Base-by-base conservation (phyloP, 306 rosid species). In the Cajanus cajan region DNA sequence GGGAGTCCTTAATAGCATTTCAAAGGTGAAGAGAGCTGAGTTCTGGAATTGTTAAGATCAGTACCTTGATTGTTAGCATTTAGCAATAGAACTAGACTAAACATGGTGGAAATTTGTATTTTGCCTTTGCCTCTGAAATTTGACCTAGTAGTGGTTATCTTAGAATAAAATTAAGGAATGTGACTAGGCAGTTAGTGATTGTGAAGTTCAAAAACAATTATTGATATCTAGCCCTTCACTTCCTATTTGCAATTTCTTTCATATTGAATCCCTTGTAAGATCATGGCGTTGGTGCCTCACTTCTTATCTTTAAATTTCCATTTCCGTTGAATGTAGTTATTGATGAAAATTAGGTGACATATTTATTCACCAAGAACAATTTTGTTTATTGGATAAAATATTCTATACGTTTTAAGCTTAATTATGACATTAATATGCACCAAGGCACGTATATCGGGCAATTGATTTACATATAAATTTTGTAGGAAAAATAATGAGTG, bases 11-110 rank as follows among this genome's bases (percentile, higher is more conserved):
- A 90, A 94, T 83, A 94, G 97, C 85, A 82, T 94, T 82, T 94
- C 98, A 7, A 94, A 88, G 90, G 92, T 94, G 39, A 94, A 90
- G 71, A 92, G 84, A 54, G 98, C 98, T 0, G 98, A 94, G 79
- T 73, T 94, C 24, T 88, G 96, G 91, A 67, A 86, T 11, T 57
- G 75, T 28, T 81, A 50, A 64, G 14, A 34, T 33, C 36, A 14
- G 10, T 50, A 24, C 55, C 74, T 58, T 41, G 6, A 59, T 58
- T 44, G 77, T 47, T 31, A 31, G 59, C n/a, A 41, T 13, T 48
- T n/a, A n/a, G n/a, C n/a, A n/a, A 13, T 8, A 6, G 19, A 47
- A 2, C 2, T n/a, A 47, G 19, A 51, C 31, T 54, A 21, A 57
- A 11, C 33, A 22, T 24, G 1, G 24, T 58, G 18, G 16, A 25